Evolutionary conservation across 805 yeast species (phyloP).

Genomic region (Candida xiaguanensis): DNA sequence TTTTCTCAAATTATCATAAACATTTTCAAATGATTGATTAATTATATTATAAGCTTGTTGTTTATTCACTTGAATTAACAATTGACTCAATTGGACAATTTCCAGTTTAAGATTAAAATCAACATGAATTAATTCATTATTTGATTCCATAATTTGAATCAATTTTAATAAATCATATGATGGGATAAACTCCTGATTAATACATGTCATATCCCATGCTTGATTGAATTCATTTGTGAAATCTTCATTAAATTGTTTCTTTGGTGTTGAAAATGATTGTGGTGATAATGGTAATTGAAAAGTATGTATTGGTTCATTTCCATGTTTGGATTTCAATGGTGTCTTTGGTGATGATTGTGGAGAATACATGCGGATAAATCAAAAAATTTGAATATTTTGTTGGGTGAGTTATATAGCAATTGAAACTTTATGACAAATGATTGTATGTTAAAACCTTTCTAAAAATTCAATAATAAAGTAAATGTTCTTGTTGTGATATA

Average conservation of each 20-base stretch:
- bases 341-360: constrained; percentile 1
- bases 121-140: neutral
- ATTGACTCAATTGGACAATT: neutral
- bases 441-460: too few species aligned
- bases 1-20: neutral
- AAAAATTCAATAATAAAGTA: too few species aligned
- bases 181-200: neutral
- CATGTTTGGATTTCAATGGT: too few species aligned
- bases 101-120: neutral
- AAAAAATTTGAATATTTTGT: neutral
- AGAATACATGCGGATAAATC: neutral
- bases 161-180: constrained; percentile 2
- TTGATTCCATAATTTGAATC: constrained; percentile 1
- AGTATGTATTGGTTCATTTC: too few species aligned
- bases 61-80: constrained; percentile 1
- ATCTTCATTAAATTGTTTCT: neutral
- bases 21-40: constrained; percentile 14
- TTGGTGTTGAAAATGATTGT: constrained; percentile 1
- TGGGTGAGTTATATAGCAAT: neutral
- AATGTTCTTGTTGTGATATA: too few species aligned
- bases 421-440: too few species aligned
- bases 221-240: constrained; percentile 6
- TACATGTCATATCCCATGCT: constrained; percentile 1
- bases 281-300: too few species aligned
- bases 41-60: constrained; percentile 14